Evolutionary conservation across 257 asterid genomes (phyloP).

Genomic region (Salvia splendens): DNA sequence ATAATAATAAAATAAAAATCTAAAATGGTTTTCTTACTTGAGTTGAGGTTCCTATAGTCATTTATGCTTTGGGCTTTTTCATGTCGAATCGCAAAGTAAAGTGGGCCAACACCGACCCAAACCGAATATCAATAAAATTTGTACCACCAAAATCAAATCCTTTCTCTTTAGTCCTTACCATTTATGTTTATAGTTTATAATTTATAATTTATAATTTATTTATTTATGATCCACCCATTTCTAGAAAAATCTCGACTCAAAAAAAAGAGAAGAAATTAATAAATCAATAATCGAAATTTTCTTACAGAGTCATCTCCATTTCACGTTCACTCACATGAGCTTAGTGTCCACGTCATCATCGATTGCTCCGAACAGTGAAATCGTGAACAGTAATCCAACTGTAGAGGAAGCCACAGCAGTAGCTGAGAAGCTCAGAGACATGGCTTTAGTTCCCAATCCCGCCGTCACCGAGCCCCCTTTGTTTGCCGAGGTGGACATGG

Average conservation of each 20-base stretch:
- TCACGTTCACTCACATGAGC: conserved; percentile 11
- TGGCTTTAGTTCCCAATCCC: conserved; percentile 68
- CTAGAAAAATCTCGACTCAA: conserved; percentile 26
- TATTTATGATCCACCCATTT: not conserved
- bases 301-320: not conserved
- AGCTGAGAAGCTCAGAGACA: conserved; percentile 38
- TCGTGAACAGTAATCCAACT: conserved; percentile 23
- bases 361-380: conserved; percentile 19
- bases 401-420: conserved; percentile 16
- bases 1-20: too few relatives aligned
- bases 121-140: too few relatives aligned
- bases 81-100: too few relatives aligned
- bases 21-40: too few relatives aligned
- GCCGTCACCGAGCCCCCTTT: conserved; percentile 49
- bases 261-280: not conserved
- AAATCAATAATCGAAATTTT: not conserved
- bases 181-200: too few relatives aligned
- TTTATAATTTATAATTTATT: too few relatives aligned
- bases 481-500: conserved; percentile 88
- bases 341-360: conserved; percentile 21
- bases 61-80: too few relatives aligned
- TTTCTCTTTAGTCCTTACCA: too few relatives aligned
- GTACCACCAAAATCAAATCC: too few relatives aligned
- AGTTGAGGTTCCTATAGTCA: too few relatives aligned
- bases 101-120: too few relatives aligned